Conservation (phyloP, 108 stramenopile genomes). For the Phaeodactylum tricornutum region DNA sequence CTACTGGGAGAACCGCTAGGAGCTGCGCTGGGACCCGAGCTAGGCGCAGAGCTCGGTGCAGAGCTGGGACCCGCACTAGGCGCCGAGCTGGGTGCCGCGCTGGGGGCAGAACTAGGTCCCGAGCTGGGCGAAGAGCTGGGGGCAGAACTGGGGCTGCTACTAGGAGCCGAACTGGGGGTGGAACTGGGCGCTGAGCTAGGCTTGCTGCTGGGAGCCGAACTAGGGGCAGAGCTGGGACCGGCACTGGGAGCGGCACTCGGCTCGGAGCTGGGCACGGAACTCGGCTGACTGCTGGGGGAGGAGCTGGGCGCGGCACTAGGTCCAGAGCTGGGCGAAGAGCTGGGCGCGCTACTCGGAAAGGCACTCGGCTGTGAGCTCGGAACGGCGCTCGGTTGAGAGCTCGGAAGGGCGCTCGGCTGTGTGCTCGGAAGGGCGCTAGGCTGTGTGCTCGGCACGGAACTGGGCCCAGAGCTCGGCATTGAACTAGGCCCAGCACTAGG, state of each 20-base stretch:
- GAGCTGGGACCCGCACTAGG: background rate
- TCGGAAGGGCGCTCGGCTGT: too few species aligned
- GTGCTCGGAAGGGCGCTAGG: too few species aligned
- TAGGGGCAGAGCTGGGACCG: constrained; percentile 6
- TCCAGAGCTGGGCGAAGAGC: background rate
- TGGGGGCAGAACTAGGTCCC: background rate
- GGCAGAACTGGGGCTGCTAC: background rate
- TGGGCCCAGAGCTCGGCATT: background rate
- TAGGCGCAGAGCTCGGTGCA: background rate
- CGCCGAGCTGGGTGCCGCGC: background rate
- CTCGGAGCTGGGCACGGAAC: background rate
- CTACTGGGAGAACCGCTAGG: background rate
- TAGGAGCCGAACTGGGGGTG: background rate
- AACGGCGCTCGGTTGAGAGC: too few species aligned
- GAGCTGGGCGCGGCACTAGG: background rate
- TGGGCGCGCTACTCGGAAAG: background rate
- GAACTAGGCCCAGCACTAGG: background rate
- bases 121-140: background rate
- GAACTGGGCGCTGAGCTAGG: background rate
- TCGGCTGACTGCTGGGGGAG: background rate
- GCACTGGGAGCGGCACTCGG: background rate
- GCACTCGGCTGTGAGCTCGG: background rate
- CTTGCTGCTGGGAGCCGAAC: background rate
- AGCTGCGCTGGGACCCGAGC: background rate
- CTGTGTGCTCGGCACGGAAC: too few species aligned